phyloP scores from a whole-genome alignment of 768 basidiomycete genomes.

The Arthromyces matolae region DNA sequence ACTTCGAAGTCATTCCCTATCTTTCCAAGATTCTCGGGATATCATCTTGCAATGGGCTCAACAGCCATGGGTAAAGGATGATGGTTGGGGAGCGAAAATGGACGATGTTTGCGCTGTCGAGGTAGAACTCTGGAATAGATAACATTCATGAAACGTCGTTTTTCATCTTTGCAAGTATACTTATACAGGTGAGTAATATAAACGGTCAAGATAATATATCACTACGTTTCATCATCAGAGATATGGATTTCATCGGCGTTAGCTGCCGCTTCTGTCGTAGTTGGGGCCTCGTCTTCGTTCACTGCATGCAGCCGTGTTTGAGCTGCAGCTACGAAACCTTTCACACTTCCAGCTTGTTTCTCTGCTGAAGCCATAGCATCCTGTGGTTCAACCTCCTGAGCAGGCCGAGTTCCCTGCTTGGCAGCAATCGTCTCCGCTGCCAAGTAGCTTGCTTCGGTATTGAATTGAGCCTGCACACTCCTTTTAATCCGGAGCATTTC shows the following conservation, averaged over 20 bases:
- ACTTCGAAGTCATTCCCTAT: constrained; percentile 60
- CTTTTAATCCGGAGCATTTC: constrained; percentile 95
- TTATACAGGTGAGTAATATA: constrained; percentile 3
- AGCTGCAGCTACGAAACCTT: constrained; percentile 78
- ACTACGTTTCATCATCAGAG: constrained; percentile 79
- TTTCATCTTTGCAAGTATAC: too few relatives aligned
- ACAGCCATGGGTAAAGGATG: constrained; percentile 63
- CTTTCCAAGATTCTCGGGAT: constrained; percentile 67
- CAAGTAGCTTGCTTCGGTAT: constrained; percentile 92
- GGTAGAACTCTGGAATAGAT: constrained; percentile 63
- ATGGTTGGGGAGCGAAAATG: constrained; percentile 69
- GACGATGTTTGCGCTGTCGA: constrained; percentile 78
- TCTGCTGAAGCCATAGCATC: constrained; percentile 92
- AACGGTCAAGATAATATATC: constrained; percentile 15
- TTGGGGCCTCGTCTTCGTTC: constrained; percentile 33
- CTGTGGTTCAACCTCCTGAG: constrained; percentile 41
- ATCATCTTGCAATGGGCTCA: constrained; percentile 64
- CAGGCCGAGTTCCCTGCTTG: constrained; percentile 49
- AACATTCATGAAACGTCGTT: too few relatives aligned
- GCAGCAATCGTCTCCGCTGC: constrained; percentile 86
- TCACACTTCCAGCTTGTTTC: constrained; percentile 51
- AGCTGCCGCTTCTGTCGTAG: constrained; percentile 28
- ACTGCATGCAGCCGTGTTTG: constrained; percentile 40
- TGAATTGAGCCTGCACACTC: constrained; percentile 97
- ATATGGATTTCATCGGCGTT: constrained; percentile 89